Conservation (phyloP, 805 yeast species). For the Lipomyces starkeyi region DNA sequence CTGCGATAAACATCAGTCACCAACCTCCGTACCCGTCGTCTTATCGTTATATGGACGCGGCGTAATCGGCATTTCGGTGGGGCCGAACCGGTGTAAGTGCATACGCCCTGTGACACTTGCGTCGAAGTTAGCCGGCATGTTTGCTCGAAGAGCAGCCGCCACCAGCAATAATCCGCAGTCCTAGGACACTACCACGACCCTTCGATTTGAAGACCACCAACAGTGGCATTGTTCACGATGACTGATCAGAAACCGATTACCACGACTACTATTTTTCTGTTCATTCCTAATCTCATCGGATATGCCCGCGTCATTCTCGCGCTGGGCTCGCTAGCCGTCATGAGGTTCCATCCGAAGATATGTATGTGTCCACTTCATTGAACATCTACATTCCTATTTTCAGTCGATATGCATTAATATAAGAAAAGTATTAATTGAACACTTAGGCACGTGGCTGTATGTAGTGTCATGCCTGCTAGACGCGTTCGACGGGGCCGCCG, state of each 20-base stretch:
- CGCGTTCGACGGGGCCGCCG: slow-evolving; percentile 96
- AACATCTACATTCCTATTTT: not conserved
- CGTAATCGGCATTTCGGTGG: not conserved
- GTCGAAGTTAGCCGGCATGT: not conserved
- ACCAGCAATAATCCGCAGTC: not conserved
- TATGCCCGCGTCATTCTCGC: slow-evolving; percentile 84
- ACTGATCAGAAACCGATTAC: slow-evolving; percentile 44
- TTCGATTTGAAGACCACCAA: not conserved
- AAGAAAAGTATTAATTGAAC: not conserved
- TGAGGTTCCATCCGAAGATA: slow-evolving; percentile 81
- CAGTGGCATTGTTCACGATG: not conserved
- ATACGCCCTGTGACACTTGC: not conserved
- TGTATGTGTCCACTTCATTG: slow-evolving; percentile 49
- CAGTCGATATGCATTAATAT: not conserved
- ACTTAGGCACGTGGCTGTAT: slow-evolving; percentile 62
- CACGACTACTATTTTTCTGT: slow-evolving; percentile 66
- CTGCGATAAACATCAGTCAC: too few relatives aligned
- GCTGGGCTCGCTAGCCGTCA: slow-evolving; percentile 74
- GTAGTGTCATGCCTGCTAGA: slow-evolving; percentile 89
- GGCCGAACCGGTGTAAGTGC: not conserved
- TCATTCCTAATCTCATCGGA: slow-evolving; percentile 92
- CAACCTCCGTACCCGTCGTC: too few relatives aligned
- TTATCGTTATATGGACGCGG: not conserved
- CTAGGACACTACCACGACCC: not conserved
- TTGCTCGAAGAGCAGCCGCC: not conserved